Evolutionary conservation across 441 rosid species (phyloP).

Genomic region (Jatropha podagrica): DNA sequence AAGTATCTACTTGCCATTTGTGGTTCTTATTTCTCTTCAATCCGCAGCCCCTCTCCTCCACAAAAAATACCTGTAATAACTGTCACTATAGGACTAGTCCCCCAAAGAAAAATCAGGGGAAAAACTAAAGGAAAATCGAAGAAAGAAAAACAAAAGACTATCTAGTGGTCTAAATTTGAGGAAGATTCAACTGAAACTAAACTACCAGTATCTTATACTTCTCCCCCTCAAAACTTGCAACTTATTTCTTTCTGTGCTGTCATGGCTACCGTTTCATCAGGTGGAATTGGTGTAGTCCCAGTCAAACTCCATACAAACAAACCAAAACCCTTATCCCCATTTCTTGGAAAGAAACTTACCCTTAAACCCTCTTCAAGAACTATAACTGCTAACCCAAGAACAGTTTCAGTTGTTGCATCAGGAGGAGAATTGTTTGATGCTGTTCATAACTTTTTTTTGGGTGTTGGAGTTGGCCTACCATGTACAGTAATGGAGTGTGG

Average conservation of each 20-base stretch:
- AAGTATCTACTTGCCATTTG: constrained; percentile 20
- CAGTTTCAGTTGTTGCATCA: constrained; percentile 33
- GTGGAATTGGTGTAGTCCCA: constrained; percentile 42
- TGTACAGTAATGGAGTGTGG: constrained; percentile 99
- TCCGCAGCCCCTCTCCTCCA: constrained; percentile 30
- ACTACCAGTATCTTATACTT: constrained; percentile 9
- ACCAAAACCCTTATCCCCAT: constrained; percentile 38
- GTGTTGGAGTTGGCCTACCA: constrained; percentile 94
- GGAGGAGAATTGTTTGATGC: constrained; percentile 54
- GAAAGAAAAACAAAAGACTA: no score
- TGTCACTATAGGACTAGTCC: constrained; percentile 21
- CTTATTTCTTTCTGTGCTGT: constrained; percentile 7
- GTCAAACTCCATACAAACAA: constrained; percentile 38
- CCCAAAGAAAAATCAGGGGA: constrained; percentile 1
- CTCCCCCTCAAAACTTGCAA: constrained; percentile 1
- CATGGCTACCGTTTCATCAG: constrained; percentile 66
- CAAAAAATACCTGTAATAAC: constrained; percentile 48
- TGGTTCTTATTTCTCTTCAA: constrained; percentile 29
- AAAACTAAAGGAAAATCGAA: not conserved
- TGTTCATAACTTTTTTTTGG: constrained; percentile 67
- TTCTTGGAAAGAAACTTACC: constrained; percentile 60
- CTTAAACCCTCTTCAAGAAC: constrained; percentile 27
- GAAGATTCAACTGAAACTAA: constrained; percentile 7
- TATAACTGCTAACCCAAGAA: constrained; percentile 30
- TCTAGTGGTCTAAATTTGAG: constrained; percentile 35